These are phyloP conservation scores for Aspergillus sparsus DNA, from an alignment of 495 filamentous ascomycete species.

Conservation along the genomic window DNA sequence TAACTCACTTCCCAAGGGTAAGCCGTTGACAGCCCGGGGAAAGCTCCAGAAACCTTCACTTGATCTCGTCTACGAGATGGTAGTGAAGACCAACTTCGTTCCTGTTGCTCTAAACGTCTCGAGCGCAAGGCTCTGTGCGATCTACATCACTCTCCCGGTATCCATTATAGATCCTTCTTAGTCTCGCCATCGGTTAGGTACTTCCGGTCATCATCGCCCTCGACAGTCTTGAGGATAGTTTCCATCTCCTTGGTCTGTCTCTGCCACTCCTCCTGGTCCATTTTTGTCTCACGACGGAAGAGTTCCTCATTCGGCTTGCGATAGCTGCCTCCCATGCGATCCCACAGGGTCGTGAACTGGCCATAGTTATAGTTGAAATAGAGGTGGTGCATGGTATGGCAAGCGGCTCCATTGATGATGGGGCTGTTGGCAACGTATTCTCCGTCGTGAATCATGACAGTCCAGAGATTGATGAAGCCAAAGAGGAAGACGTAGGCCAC, in stretches of 20 bases:
- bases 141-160: not conserved
- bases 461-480: constrained; percentile 95
- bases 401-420: constrained; percentile 91
- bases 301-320: constrained; percentile 83
- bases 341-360: constrained; percentile 95
- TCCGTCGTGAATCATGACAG: constrained; percentile 95
- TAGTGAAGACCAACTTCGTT: not conserved
- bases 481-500: constrained; percentile 83
- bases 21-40: not conserved
- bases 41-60: not conserved
- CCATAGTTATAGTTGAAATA: constrained; percentile 99
- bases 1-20: constrained; percentile 5
- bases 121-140: not conserved
- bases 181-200: constrained; percentile 54
- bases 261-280: constrained; percentile 79
- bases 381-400: constrained; percentile 96
- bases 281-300: constrained; percentile 86
- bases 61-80: not conserved
- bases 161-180: constrained; percentile 44
- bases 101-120: not conserved
- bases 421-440: constrained; percentile 90
- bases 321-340: constrained; percentile 87
- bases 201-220: constrained; percentile 81
- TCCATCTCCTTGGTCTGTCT: constrained; percentile 86
- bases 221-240: constrained; percentile 75